Percentiles rank a stretch among this genome's conserved stretches.
These are phyloP conservation scores for Pharnaceum exiguum DNA, from an alignment of 148 eudicot genomes.

Conservation along the genomic window DNA sequence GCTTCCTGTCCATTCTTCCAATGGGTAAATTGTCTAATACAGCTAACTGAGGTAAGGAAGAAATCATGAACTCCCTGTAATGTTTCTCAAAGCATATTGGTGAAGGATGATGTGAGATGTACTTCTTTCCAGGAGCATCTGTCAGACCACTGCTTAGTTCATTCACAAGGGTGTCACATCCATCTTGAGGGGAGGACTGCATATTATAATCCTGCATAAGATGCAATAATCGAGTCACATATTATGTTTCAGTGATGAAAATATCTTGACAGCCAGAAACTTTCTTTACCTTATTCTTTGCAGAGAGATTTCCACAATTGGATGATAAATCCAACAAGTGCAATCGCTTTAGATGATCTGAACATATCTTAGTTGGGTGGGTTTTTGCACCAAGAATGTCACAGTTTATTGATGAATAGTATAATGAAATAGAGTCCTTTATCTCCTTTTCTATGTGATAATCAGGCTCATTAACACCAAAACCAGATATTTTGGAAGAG, in stretches of 20 bases:
- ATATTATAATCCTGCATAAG: slow-evolving; percentile 23
- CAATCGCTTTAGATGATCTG: slow-evolving; percentile 17
- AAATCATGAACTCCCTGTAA: slow-evolving; percentile 74
- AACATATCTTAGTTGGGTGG: slow-evolving; percentile 4
- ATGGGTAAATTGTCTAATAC: slow-evolving; percentile 72
- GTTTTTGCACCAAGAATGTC: neutral
- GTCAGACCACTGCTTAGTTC: slow-evolving; percentile 8
- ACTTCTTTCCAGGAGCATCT: slow-evolving; percentile 23
- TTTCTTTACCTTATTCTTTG: slow-evolving; percentile 26
- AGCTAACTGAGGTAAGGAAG: slow-evolving; percentile 57
- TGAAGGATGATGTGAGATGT: slow-evolving; percentile 66
- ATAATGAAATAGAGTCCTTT: no score
- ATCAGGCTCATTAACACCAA: slow-evolving; percentile 2
- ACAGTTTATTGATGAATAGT: slow-evolving; percentile 1
- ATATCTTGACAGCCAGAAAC: neutral
- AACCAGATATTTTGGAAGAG: slow-evolving; percentile 4
- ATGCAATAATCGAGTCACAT: neutral
- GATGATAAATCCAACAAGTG: slow-evolving; percentile 25
- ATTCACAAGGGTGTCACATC: slow-evolving; percentile 4
- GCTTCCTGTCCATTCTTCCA: slow-evolving; percentile 37
- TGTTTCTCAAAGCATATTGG: slow-evolving; percentile 81
- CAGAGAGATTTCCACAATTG: slow-evolving; percentile 2
- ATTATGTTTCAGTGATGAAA: neutral
- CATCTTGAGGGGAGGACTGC: slow-evolving; percentile 30
- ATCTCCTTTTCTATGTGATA: slow-evolving; percentile 4